Conservation (phyloP, 345 rosid species). For the Kernera saxatilis region DNA sequence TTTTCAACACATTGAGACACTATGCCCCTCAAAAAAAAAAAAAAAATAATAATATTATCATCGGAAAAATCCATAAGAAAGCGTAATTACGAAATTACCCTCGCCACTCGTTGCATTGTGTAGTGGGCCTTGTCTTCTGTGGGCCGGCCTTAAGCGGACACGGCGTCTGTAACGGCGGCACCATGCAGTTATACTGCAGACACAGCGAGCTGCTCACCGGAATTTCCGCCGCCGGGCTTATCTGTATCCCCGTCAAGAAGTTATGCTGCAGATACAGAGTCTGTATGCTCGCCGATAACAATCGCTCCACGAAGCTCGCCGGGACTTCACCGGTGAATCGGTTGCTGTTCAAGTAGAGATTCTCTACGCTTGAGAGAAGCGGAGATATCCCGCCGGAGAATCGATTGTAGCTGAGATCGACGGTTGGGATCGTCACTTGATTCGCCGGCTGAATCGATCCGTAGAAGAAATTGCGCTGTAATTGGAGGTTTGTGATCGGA, state of each 20-base stretch:
- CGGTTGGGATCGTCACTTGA: conserved; percentile 60
- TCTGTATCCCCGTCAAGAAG: conserved; percentile 80
- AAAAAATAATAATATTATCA: neutral
- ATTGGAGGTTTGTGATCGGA: conserved; percentile 68
- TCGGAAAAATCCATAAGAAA: neutral
- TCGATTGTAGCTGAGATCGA: conserved; percentile 89
- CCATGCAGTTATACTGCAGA: conserved; percentile 94
- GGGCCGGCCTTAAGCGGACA: conserved; percentile 87
- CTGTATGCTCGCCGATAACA: conserved; percentile 63
- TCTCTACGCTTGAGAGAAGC: conserved; percentile 78
- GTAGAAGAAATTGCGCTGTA: conserved; percentile 69
- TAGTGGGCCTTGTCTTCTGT: conserved; percentile 70
- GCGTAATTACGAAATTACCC: conserved; percentile 33
- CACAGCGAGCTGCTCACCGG: conserved; percentile 82
- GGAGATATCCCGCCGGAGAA: conserved; percentile 75
- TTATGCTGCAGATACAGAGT: conserved; percentile 84
- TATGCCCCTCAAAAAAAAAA: neutral
- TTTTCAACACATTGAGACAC: conserved; percentile 8
- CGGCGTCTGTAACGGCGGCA: conserved; percentile 78
- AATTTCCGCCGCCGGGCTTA: conserved; percentile 85
- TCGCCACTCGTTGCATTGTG: conserved; percentile 65
- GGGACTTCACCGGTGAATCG: conserved; percentile 86
- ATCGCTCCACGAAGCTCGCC: conserved; percentile 63
- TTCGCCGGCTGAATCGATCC: conserved; percentile 58
- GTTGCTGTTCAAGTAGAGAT: conserved; percentile 79